These are phyloP conservation scores for Moricandia arvensis DNA, from an alignment of 345 rosid species.

Conservation along the genomic window DNA sequence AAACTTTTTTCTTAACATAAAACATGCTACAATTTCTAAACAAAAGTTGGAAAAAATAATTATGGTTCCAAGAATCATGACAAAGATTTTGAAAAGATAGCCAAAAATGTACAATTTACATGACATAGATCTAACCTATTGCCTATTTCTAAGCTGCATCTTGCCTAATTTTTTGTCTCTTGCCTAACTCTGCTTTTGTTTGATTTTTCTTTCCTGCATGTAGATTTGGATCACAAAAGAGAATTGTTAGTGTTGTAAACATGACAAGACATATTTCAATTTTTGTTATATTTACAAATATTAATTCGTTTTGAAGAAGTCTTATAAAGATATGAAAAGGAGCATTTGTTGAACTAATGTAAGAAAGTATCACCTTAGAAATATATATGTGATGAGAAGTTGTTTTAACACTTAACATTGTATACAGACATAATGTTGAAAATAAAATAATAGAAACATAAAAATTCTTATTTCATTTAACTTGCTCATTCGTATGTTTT, in stretches of 20 bases:
- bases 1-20: not conserved
- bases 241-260: not conserved
- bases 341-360: not conserved
- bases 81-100: conserved; percentile 6
- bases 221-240: not conserved
- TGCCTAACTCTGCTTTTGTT: conserved; percentile 12
- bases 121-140: conserved; percentile 30
- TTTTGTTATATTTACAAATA: not conserved
- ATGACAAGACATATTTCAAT: not conserved
- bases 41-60: not conserved
- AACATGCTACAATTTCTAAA: not conserved
- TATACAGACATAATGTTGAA: not conserved
- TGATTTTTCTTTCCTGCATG: not conserved
- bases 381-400: not conserved
- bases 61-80: conserved; percentile 8
- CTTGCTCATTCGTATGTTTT: not conserved
- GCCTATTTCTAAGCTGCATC: conserved; percentile 17
- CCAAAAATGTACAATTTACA: conserved; percentile 15
- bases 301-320: not conserved
- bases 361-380: not conserved
- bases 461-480: not conserved
- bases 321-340: not conserved
- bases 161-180: conserved; percentile 23
- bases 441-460: not conserved
- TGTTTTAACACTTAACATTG: not conserved